Evolutionary conservation across 2,329 filamentous ascomycete genomes (phyloP), one percentile per base, ranked within the genome.

Genomic region (Fusarium caatingaense): DNA sequence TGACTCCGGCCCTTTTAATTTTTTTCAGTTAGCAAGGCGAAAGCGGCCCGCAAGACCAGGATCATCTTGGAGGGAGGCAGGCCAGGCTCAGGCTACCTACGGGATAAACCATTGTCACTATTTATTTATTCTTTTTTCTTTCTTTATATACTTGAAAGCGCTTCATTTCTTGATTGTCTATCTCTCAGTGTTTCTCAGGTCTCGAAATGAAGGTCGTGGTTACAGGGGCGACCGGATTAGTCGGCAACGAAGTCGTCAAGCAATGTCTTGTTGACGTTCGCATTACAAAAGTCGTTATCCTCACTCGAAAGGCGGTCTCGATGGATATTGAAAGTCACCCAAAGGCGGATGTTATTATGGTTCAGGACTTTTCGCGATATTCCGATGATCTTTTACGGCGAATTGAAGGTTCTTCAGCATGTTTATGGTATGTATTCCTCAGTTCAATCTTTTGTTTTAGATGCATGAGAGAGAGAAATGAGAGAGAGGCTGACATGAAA

Each of bases 201-300:
- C 13, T 57, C 60, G 44, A 30, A 41, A 69, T 90, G 87, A 89
- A 89, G 74, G 79, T 90, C 71, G 84, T 91, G 62, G 79, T 91
- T 37, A 83, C 85, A 9, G 88, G 88, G 49, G 80, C 81, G 23
- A 90, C 87, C n/a, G 88, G 88, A 68, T 83, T 84, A 71, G 82
- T 89, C 59, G 88, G 88, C 58, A 73, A 78, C 30, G 84, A 86
- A 71, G 81, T 89, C 30, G 81, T 90, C 55, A 76, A 79, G 11
- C 83, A 85, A 69, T 86, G 84, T 72, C 81, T 90, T 56, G 72
- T 74, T 6, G 80, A 85, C 73, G 78, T 82, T 20, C 78, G 78
- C 71, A 86, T 91, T 77, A 84, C 82, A 4, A 84, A 83, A 23
- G 77, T 88, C 40, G 76, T 87, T 55, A 82, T 84, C 20, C 78